These are phyloP conservation scores for Kuraishia molischiana DNA, from an alignment of 805 yeast genomes.

Conservation along the genomic window DNA sequence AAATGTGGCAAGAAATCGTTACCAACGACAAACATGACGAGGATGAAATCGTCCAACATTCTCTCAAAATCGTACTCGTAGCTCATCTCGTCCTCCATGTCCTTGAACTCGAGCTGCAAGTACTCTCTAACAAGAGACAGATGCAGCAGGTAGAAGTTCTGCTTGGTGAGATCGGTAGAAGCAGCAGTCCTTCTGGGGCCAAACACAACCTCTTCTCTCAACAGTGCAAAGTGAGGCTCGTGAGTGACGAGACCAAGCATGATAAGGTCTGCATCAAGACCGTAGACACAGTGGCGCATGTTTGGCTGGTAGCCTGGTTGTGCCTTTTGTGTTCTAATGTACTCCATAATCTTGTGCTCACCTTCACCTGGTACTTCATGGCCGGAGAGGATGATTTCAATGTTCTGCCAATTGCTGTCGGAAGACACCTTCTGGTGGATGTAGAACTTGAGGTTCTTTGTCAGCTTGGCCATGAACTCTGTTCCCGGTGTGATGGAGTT, in stretches of 20 bases:
- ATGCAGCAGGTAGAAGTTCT: conserved; percentile 76
- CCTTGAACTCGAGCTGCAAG: conserved; percentile 74
- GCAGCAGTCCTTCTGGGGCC: conserved; percentile 35
- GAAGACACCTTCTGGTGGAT: conserved; percentile 81
- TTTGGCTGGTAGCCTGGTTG: conserved; percentile 67
- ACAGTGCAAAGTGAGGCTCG: conserved; percentile 89
- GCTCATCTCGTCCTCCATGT: conserved; percentile 49
- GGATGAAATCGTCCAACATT: conserved; percentile 83
- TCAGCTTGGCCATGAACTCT: conserved; percentile 86
- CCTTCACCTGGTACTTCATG: conserved; percentile 99
- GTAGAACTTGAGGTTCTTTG: conserved; percentile 74
- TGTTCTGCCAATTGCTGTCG: conserved; percentile 78
- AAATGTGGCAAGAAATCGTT: conserved; percentile 96
- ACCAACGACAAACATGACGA: conserved; percentile 91
- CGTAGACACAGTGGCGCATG: conserved; percentile 88
- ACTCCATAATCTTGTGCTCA: conserved; percentile 95
- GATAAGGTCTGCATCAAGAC: conserved; percentile 92
- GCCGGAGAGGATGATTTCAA: conserved; percentile 74
- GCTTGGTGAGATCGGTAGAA: conserved; percentile 51
- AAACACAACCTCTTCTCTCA: conserved; percentile 93
- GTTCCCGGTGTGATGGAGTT: conserved; percentile 96
- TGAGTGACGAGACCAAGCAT: conserved; percentile 88
- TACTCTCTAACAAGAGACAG: conserved; percentile 86
- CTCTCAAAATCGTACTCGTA: conserved; percentile 82
- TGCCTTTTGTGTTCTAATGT: conserved; percentile 71